Evolutionary conservation across 805 yeast species (phyloP).

Genomic region (Alloascoidea hylecoeti): DNA sequence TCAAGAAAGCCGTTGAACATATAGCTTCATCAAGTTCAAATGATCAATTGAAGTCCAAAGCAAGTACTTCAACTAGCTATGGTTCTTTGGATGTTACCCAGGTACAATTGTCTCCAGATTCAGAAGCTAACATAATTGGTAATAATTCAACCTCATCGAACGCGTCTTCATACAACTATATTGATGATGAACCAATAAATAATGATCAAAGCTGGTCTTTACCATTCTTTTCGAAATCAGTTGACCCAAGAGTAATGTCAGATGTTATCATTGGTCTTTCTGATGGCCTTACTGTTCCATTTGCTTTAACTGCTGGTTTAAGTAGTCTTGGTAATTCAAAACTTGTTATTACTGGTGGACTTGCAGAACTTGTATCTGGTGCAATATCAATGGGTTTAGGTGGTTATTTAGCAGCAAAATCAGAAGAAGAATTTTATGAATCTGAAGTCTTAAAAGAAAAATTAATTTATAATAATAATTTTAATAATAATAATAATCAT

Average conservation of each 20-base stretch:
- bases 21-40: background rate
- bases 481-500: conserved; percentile 35
- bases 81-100: background rate
- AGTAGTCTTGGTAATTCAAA: conserved; percentile 81
- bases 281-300: conserved; percentile 97
- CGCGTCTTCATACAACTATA: background rate
- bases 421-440: conserved; percentile 65
- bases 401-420: conserved; percentile 88
- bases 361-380: conserved; percentile 94
- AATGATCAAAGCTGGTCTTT: too few species aligned
- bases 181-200: background rate
- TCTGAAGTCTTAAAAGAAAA: conserved; percentile 57
- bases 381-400: conserved; percentile 98
- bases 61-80: background rate
- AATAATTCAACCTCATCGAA: too few species aligned
- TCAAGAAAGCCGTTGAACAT: background rate
- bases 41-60: background rate
- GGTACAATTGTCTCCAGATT: too few species aligned
- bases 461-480: too few species aligned
- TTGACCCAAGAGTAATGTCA: conserved; percentile 88
- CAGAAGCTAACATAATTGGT: too few species aligned
- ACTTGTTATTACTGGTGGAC: conserved; percentile 92
- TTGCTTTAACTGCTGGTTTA: conserved; percentile 93
- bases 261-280: conserved; percentile 88
- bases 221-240: conserved; percentile 27